These are phyloP conservation scores for Gymnopilus junonius DNA, from an alignment of 768 basidiomycete species.

Conservation along the genomic window DNA sequence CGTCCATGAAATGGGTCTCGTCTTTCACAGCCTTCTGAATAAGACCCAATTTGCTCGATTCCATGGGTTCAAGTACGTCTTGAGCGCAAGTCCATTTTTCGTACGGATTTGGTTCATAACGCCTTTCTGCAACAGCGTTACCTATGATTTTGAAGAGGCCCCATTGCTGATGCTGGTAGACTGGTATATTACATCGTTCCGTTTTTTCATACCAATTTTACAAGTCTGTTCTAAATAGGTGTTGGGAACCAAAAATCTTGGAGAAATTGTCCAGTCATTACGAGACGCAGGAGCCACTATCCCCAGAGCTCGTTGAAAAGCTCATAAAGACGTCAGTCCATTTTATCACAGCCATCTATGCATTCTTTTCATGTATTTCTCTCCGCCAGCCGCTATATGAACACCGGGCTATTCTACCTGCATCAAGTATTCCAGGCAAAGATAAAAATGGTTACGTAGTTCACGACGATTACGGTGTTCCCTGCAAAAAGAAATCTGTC, in stretches of 20 bases:
- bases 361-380: neutral
- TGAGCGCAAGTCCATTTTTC: neutral
- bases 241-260: constrained; percentile 82
- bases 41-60: constrained; percentile 74
- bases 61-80: constrained; percentile 73
- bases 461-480: constrained; percentile 75
- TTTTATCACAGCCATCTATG: neutral
- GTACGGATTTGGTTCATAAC: neutral
- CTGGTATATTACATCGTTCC: constrained; percentile 49
- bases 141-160: constrained; percentile 86
- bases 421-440: constrained; percentile 86
- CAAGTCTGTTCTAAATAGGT: constrained; percentile 43
- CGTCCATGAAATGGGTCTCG: constrained; percentile 89
- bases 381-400: constrained; percentile 71
- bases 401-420: constrained; percentile 80
- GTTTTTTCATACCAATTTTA: neutral
- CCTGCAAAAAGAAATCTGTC: constrained; percentile 68
- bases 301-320: constrained; percentile 74
- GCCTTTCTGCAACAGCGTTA: constrained; percentile 45
- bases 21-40: constrained; percentile 72
- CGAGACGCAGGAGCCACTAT: constrained; percentile 71
- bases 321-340: constrained; percentile 70
- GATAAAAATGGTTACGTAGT: constrained; percentile 36
- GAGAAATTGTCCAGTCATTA: constrained; percentile 84
- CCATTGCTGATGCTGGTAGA: constrained; percentile 94